These are phyloP conservation scores for Hydnomerulius pinastri DNA, from an alignment of 768 basidiomycete genomes.

Conservation along the genomic window DNA sequence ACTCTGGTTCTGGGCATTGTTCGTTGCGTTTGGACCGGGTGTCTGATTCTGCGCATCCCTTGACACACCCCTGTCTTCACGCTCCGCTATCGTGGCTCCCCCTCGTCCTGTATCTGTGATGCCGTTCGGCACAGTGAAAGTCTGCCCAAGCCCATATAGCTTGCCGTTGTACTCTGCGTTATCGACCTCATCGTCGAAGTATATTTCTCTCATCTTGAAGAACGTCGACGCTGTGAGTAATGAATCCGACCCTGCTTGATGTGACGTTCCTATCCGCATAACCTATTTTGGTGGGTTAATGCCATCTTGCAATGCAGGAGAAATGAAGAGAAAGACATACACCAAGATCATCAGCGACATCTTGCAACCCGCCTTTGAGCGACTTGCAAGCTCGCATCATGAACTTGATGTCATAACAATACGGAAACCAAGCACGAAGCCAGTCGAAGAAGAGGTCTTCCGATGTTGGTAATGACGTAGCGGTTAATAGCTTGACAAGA, in stretches of 20 bases:
- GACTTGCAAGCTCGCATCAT: conserved; percentile 87
- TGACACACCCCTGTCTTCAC: conserved; percentile 62
- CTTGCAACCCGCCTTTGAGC: conserved; percentile 86
- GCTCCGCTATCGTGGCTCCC: conserved; percentile 79
- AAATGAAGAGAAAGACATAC: conserved; percentile 48
- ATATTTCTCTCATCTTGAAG: conserved; percentile 92
- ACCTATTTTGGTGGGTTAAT: conserved; percentile 51
- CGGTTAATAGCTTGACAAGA: conserved; percentile 90
- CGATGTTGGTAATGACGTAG: conserved; percentile 79
- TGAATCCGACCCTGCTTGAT: conserved; percentile 97
- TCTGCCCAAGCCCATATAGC: conserved; percentile 81
- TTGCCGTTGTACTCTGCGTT: conserved; percentile 81
- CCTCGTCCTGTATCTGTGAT: conserved; percentile 65
- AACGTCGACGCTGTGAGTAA: conserved; percentile 91
- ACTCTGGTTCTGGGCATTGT: conserved; percentile 39
- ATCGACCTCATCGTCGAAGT: conserved; percentile 90
- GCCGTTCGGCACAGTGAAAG: conserved; percentile 69
- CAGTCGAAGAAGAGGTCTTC: conserved; percentile 91
- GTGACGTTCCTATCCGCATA: conserved; percentile 83
- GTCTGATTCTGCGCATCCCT: conserved; percentile 58
- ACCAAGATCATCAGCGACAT: conserved; percentile 93
- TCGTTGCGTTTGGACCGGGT: conserved; percentile 44
- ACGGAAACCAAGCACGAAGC: conserved; percentile 90
- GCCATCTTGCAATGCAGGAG: background rate
- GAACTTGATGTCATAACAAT: conserved; percentile 96